Conservation (phyloP, 1,284 basidiomycete species). For the Inonotus obliquus region DNA sequence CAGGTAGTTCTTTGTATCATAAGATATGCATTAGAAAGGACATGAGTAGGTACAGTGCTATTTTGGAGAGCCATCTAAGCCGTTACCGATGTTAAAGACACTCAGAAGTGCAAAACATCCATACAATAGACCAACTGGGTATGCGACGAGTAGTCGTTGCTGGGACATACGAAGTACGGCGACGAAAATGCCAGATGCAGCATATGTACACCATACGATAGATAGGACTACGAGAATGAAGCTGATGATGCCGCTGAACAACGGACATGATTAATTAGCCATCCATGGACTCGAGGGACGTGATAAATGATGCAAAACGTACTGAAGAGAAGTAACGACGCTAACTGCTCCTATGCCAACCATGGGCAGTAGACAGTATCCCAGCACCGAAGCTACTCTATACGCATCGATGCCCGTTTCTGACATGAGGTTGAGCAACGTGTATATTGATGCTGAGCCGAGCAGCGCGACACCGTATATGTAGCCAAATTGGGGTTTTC, state of each 20-base stretch:
- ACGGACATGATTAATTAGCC: constrained; percentile 13
- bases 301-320: constrained; percentile 33
- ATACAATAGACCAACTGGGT: constrained; percentile 88
- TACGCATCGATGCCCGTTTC: constrained; percentile 95
- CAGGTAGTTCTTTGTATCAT: neutral
- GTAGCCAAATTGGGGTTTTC: constrained; percentile 98
- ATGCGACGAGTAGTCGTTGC: constrained; percentile 89
- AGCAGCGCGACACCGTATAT: constrained; percentile 97
- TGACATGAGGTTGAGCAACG: constrained; percentile 96
- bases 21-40: neutral
- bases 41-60: neutral
- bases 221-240: constrained; percentile 78
- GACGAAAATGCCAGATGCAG: constrained; percentile 92
- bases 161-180: constrained; percentile 91
- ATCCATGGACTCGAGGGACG: constrained; percentile 14
- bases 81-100: constrained; percentile 60
- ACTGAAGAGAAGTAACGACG: constrained; percentile 88
- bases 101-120: constrained; percentile 90
- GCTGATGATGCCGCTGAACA: constrained; percentile 68
- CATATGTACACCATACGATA: constrained; percentile 93
- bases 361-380: constrained; percentile 96
- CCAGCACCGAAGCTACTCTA: constrained; percentile 91
- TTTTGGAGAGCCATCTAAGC: constrained; percentile 6
- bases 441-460: constrained; percentile 92
- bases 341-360: constrained; percentile 92